phyloP scores from a whole-genome alignment of 306 rosid species.

The Pachyrhizus erosus region DNA sequence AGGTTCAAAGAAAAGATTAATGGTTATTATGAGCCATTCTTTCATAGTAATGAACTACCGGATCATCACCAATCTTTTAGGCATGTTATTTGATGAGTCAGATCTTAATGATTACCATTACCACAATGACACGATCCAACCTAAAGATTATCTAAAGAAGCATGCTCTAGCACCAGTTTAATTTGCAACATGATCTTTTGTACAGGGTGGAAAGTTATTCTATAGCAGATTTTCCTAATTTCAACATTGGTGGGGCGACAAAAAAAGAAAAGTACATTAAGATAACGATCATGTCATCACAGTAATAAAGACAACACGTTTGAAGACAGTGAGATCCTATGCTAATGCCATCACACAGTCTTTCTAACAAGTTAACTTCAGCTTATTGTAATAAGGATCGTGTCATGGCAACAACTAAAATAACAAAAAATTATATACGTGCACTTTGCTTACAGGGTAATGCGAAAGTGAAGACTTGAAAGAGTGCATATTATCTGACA shows the following conservation, averaged over 20 bases:
- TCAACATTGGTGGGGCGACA: slow-evolving; percentile 13
- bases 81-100: neutral
- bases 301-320: slow-evolving; percentile 10
- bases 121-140: neutral
- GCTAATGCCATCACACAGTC: neutral
- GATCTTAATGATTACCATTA: neutral
- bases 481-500: slow-evolving; percentile 60
- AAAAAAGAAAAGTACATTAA: slow-evolving; percentile 8
- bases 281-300: too few relatives aligned
- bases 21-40: slow-evolving; percentile 4
- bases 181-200: slow-evolving; percentile 11
- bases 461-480: slow-evolving; percentile 58
- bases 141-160: neutral
- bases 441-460: slow-evolving; percentile 64
- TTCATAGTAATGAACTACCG: neutral
- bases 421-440: neutral
- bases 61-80: slow-evolving; percentile 9
- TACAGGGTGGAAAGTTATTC: slow-evolving; percentile 32
- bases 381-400: slow-evolving; percentile 10
- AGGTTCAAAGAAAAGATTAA: neutral
- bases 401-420: neutral
- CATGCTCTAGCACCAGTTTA: neutral
- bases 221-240: slow-evolving; percentile 16
- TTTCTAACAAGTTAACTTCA: slow-evolving; percentile 8
- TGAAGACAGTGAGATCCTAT: slow-evolving; percentile 25